Evolutionary conservation across 768 basidiomycete genomes (phyloP).

Genomic region (Coprinellus micaceus): DNA sequence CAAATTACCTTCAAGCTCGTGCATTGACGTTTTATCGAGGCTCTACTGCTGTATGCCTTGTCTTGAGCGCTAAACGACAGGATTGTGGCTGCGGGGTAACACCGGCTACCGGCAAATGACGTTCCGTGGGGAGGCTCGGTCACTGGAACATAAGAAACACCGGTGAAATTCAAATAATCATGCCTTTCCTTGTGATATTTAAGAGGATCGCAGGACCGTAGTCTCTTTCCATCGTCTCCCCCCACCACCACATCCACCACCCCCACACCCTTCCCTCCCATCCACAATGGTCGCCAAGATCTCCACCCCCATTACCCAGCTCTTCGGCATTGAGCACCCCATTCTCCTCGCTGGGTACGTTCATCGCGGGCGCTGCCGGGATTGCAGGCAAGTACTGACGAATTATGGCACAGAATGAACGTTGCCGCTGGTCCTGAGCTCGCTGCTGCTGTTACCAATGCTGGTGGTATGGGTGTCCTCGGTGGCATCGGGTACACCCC

Average conservation of each 20-base stretch:
- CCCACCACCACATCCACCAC: slow-evolving; percentile 5
- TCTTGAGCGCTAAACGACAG: not conserved
- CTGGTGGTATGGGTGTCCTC: slow-evolving; percentile 89
- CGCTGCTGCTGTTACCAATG: slow-evolving; percentile 91
- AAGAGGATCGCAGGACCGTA: not conserved
- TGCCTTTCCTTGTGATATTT: slow-evolving; percentile 11
- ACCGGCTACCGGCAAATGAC: not conserved
- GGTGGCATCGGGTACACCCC: slow-evolving; percentile 88
- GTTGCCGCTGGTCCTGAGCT: slow-evolving; percentile 65
- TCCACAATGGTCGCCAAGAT: slow-evolving; percentile 53
- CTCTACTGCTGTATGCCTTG: too few species aligned
- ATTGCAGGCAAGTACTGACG: not conserved
- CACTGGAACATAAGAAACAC: not conserved
- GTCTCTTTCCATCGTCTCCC: not conserved
- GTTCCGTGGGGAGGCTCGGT: not conserved
- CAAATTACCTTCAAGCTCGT: too few species aligned
- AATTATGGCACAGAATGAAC: slow-evolving; percentile 38
- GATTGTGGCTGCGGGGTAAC: not conserved
- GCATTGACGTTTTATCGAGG: too few species aligned
- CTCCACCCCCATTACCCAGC: slow-evolving; percentile 80
- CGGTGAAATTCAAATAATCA: slow-evolving; percentile 11
- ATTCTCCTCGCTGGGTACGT: slow-evolving; percentile 74
- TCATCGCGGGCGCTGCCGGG: not conserved
- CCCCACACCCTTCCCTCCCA: slow-evolving; percentile 5
- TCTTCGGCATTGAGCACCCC: slow-evolving; percentile 87